Evolutionary conservation across 148 eudicot species (phyloP).

Genomic region (Limonium bicolor): DNA sequence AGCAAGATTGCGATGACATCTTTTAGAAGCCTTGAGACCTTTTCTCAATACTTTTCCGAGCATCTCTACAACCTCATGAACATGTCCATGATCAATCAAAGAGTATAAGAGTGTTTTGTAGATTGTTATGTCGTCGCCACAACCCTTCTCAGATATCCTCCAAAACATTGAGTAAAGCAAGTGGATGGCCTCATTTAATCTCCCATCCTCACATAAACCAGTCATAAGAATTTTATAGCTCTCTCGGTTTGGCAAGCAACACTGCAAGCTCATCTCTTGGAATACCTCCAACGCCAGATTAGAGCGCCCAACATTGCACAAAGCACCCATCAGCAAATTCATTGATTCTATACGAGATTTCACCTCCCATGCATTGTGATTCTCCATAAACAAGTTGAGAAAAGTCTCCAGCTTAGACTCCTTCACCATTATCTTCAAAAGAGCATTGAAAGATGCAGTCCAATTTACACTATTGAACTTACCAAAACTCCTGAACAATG

Average conservation of each 20-base stretch:
- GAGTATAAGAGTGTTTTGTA: slow-evolving; percentile 58
- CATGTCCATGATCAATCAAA: slow-evolving; percentile 50
- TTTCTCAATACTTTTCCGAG: slow-evolving; percentile 63
- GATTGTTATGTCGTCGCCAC: slow-evolving; percentile 69
- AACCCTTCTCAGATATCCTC: slow-evolving; percentile 80
- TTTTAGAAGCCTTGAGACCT: slow-evolving; percentile 65
- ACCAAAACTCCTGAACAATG: slow-evolving; percentile 47
- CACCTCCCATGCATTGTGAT: slow-evolving; percentile 54
- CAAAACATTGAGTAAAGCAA: slow-evolving; percentile 79
- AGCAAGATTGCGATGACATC: slow-evolving; percentile 23
- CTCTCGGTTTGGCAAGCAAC: slow-evolving; percentile 56
- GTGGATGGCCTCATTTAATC: slow-evolving; percentile 67
- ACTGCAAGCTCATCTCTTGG: slow-evolving; percentile 54
- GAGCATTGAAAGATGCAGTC: slow-evolving; percentile 66
- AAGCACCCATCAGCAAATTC: slow-evolving; percentile 53
- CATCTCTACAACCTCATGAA: slow-evolving; percentile 47
- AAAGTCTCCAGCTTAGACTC: slow-evolving; percentile 48
- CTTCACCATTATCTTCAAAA: slow-evolving; percentile 49
- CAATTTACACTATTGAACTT: slow-evolving; percentile 70
- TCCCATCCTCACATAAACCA: slow-evolving; percentile 63
- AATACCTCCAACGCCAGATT: slow-evolving; percentile 64
- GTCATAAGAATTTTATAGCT: slow-evolving; percentile 65
- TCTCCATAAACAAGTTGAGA: slow-evolving; percentile 38
- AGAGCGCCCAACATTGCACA: slow-evolving; percentile 46
- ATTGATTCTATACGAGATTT: slow-evolving; percentile 49